Conservation (phyloP, 2,329 filamentous ascomycete species). For the Emmonsiellopsis sp. region DNA sequence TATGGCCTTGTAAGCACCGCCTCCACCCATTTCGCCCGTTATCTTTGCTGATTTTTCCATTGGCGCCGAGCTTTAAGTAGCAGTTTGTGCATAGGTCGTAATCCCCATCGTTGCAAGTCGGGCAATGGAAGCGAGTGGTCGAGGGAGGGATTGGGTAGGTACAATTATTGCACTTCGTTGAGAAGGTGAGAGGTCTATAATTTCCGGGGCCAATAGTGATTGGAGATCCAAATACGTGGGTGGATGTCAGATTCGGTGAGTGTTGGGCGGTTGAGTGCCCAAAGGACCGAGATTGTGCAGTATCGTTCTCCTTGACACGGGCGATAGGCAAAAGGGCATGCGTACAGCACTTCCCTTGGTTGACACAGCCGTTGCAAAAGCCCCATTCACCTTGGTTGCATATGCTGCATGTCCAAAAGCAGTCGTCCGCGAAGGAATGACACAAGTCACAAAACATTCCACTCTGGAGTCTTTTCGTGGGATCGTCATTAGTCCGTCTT, state of each 20-base stretch:
- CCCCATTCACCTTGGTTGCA: conserved; percentile 96
- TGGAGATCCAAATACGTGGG: conserved; percentile 22
- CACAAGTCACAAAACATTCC: conserved; percentile 82
- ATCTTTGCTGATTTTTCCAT: conserved; percentile 57
- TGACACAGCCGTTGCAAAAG: conserved; percentile 81
- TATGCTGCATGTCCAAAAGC: conserved; percentile 78
- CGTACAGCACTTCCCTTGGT: conserved; percentile 68
- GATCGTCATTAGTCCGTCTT: conserved; percentile 55
- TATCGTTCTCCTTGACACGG: conserved; percentile 38
- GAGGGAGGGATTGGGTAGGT: conserved; percentile 60
- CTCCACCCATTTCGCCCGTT: conserved; percentile 78
- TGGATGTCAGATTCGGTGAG: conserved; percentile 17
- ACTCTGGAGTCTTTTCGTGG: conserved; percentile 57
- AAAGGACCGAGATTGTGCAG: conserved; percentile 5
- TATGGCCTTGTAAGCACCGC: conserved; percentile 67
- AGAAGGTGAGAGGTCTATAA: conserved; percentile 63
- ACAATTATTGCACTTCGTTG: conserved; percentile 71
- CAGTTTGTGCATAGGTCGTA: conserved; percentile 78
- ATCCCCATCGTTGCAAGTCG: conserved; percentile 65
- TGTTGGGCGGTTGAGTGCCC: conserved; percentile 11
- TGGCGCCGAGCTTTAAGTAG: conserved; percentile 58
- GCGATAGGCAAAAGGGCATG: conserved; percentile 71
- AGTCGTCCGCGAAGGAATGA: conserved; percentile 62
- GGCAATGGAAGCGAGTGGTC: conserved; percentile 69
- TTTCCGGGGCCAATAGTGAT: conserved; percentile 35